A percentile compares a stretch with the other conserved stretches of the same genome.
These are phyloP conservation scores for Acarospora socialis DNA, from an alignment of 2,329 filamentous ascomycete species.

Conservation along the genomic window DNA sequence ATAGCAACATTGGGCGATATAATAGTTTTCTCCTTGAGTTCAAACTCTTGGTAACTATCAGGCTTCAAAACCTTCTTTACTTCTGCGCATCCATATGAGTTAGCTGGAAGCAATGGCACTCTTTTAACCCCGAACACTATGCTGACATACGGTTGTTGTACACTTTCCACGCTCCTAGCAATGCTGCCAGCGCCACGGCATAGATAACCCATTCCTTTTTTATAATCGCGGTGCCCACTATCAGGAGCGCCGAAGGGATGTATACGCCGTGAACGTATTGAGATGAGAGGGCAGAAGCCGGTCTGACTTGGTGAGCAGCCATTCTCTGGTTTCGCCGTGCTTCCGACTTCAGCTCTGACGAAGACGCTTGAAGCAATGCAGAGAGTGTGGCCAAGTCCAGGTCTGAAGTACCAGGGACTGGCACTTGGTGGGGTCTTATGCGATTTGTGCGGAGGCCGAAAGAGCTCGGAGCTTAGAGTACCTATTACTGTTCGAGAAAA, in stretches of 20 bases:
- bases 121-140: no score
- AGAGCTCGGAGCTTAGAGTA: no score
- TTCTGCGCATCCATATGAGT: constrained; percentile 33
- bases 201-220: constrained; percentile 66
- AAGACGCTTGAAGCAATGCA: no score
- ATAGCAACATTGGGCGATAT: constrained; percentile 98
- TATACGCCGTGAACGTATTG: constrained; percentile 66
- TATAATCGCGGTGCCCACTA: constrained; percentile 61
- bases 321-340: no score
- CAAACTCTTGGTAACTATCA: constrained; percentile 76
- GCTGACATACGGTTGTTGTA: constrained; percentile 25
- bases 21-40: constrained; percentile 85
- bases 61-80: constrained; percentile 75
- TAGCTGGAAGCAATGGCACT: constrained; percentile 1
- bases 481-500: no score
- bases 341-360: no score
- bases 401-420: no score
- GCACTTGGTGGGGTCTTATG: no score
- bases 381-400: no score
- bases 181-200: constrained; percentile 50
- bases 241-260: constrained; percentile 64
- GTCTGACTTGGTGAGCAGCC: constrained; percentile 8
- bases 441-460: no score
- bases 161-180: constrained; percentile 58
- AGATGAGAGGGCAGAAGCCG: constrained; percentile 17